phyloP scores from a whole-genome alignment of 495 filamentous ascomycete genomes.

The Penicillium turbatum region DNA sequence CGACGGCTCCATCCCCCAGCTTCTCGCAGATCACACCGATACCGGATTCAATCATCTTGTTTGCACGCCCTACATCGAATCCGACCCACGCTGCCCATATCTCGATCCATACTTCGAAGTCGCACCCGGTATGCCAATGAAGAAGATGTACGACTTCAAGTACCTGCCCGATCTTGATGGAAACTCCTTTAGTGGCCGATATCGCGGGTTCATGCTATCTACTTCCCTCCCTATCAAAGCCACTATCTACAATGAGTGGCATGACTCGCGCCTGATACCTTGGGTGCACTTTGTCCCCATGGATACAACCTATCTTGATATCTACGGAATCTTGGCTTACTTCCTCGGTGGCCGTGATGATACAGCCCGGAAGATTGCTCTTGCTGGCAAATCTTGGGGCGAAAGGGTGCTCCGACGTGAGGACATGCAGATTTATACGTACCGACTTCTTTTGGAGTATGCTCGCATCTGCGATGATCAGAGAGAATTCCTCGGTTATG shows the following conservation, averaged over 20 bases:
- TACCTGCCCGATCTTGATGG: slow-evolving; percentile 53
- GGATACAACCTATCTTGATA: slow-evolving; percentile 35
- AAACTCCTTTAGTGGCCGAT: slow-evolving; percentile 51
- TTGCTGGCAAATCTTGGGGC: slow-evolving; percentile 41
- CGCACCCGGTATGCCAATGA: slow-evolving; percentile 34
- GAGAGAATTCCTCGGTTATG: slow-evolving; percentile 11
- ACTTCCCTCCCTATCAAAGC: slow-evolving; percentile 44
- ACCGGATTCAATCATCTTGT: slow-evolving; percentile 16
- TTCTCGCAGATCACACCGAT: slow-evolving; percentile 12
- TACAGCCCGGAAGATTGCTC: slow-evolving; percentile 40
- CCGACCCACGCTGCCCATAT: slow-evolving; percentile 44
- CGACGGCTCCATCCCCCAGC: slow-evolving; percentile 6
- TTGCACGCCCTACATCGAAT: slow-evolving; percentile 20
- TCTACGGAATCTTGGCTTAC: slow-evolving; percentile 41
- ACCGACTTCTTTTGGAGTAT: slow-evolving; percentile 43
- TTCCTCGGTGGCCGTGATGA: slow-evolving; percentile 32
- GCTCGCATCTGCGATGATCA: slow-evolving; percentile 17
- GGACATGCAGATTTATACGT: slow-evolving; percentile 41
- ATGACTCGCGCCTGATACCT: slow-evolving; percentile 50
- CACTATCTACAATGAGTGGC: slow-evolving; percentile 54
- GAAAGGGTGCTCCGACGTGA: slow-evolving; percentile 32
- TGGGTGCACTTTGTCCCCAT: slow-evolving; percentile 55
- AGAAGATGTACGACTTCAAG: slow-evolving; percentile 51
- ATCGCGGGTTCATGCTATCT: slow-evolving; percentile 43
- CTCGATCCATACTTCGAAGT: slow-evolving; percentile 45